Conservation (phyloP, 2,329 filamentous ascomycete genomes). For the Nannizzia gypsea region DNA sequence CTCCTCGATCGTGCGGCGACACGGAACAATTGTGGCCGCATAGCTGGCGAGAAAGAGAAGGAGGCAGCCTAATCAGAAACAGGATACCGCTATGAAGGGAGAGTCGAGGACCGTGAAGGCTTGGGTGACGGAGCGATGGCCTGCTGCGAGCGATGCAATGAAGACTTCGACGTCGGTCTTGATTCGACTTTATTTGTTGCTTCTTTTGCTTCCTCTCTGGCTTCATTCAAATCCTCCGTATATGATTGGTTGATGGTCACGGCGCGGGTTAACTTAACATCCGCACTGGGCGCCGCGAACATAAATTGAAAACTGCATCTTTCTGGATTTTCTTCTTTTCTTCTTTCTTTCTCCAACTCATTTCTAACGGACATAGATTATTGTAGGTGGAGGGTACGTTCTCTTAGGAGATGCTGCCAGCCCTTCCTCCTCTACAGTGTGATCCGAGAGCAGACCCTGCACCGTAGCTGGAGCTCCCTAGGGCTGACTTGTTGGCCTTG, state of each 20-base stretch:
- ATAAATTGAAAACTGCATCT: neutral
- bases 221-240: slow-evolving; percentile 26
- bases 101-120: neutral
- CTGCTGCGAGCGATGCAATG: neutral
- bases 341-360: slow-evolving; percentile 35
- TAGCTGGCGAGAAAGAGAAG: slow-evolving; percentile 35
- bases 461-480: slow-evolving; percentile 56
- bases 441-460: slow-evolving; percentile 46
- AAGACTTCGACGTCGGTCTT: neutral
- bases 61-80: slow-evolving; percentile 11
- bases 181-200: slow-evolving; percentile 10
- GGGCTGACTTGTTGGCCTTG: slow-evolving; percentile 33
- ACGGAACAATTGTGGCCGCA: slow-evolving; percentile 54
- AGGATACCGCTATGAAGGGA: neutral
- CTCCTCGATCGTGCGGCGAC: slow-evolving; percentile 47
- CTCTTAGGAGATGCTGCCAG: slow-evolving; percentile 23
- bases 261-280: slow-evolving; percentile 20
- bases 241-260: slow-evolving; percentile 27
- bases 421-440: slow-evolving; percentile 51
- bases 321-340: slow-evolving; percentile 16
- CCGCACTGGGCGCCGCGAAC: slow-evolving; percentile 16
- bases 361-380: slow-evolving; percentile 52
- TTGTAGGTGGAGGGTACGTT: slow-evolving; percentile 47
- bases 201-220: slow-evolving; percentile 9
- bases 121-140: neutral